phyloP scores from a whole-genome alignment of 148 eudicot genomes.

The Chenopodium suecicum region DNA sequence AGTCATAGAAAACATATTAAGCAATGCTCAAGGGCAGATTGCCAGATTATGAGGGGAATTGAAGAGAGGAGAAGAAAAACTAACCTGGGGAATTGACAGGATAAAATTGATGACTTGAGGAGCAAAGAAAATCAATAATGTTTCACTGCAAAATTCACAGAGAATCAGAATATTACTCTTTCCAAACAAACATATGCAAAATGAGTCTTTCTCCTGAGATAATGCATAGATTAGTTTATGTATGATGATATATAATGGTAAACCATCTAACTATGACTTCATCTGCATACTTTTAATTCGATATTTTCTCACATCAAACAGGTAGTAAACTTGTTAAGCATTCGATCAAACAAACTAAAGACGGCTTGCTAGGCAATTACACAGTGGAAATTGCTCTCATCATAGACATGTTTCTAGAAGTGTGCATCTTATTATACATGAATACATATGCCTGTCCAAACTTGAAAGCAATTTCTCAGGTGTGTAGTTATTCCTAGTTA shows the following conservation, averaged over 20 bases:
- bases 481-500: no score
- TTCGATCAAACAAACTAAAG: not conserved
- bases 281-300: not conserved
- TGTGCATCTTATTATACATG: no score
- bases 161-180: not conserved
- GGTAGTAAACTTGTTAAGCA: not conserved
- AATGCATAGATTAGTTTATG: not conserved
- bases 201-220: not conserved
- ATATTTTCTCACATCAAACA: no score
- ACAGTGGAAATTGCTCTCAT: not conserved
- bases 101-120: conserved; percentile 96
- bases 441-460: no score
- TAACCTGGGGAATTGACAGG: conserved; percentile 88
- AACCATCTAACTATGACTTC: not conserved
- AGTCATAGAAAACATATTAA: not conserved
- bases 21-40: not conserved
- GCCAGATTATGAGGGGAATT: not conserved
- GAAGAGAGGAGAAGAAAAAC: conserved; percentile 14
- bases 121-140: conserved; percentile 75
- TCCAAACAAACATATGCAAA: not conserved
- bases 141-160: conserved; percentile 53
- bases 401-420: no score
- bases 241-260: not conserved
- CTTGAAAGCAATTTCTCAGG: no score
- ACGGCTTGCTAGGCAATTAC: not conserved